Evolutionary conservation across 1,284 basidiomycete genomes (phyloP), one percentile per base, ranked within the genome.

Genomic region (Ustilago nuda): DNA sequence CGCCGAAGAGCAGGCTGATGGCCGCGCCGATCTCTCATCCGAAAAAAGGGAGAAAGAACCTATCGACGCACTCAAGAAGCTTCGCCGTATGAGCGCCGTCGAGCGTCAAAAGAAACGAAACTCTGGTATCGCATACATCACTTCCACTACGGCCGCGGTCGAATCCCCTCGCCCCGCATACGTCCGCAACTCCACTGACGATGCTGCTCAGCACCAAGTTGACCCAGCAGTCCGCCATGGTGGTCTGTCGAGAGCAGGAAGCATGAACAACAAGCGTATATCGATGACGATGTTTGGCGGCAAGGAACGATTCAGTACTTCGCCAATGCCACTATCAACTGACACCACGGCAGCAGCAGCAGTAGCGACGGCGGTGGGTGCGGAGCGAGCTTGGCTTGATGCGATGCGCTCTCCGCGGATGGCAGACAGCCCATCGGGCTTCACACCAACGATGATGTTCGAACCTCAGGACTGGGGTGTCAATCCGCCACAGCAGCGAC

Each of bases 81-180:
- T 72, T 4, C 66, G 69, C 4, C 58, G 69, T 0, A 76, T 76
- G 74, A 76, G 74, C 51, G 69, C 74, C 1, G 33, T 66, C 30
- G 74, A 76, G 45, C 69, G 74, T n/a, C 61, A 76, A 56, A 59
- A 36, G 60, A 76, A 76, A 27, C 61, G 74, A 30, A 76, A 39
- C 46, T 76, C 74, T 27, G 74, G 74, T 5, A 76, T 76, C 54
- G 74, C 59, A 7, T 76, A 76, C 60, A 76, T 76, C 39, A 72
- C 64, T 8, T 67, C 68, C 11, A 43, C 51, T 13, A n/a, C 46
- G n/a, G 45, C 37, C 12, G 57, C 36, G 12, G 52, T 23, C 12
- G 72, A 54, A 30, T 46, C 61, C 11, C 19, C 72, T 15, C 53
- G 73, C 0, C 36, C 71, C 19, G 45, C 61, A 0, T 67, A 71